phyloP scores from a whole-genome alignment of 805 yeast genomes.

The Nakazawaea anatomiae region DNA sequence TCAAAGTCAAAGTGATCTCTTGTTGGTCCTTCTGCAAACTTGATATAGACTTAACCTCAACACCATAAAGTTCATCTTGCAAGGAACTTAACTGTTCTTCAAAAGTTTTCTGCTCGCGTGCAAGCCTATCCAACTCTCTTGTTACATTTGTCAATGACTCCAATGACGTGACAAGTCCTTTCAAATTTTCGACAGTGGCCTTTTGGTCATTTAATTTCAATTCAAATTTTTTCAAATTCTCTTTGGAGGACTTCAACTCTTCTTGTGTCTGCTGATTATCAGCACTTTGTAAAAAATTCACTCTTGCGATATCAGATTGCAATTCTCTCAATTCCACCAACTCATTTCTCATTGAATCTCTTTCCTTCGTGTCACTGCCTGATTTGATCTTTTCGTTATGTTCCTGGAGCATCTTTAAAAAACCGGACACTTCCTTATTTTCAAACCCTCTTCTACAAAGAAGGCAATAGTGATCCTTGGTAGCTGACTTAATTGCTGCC shows the following conservation, averaged over 20 bases:
- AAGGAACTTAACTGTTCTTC: constrained; percentile 23
- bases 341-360: constrained; percentile 22
- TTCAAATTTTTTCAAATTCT: background rate
- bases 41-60: constrained; percentile 26
- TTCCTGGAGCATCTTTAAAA: constrained; percentile 18
- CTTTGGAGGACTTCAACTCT: background rate
- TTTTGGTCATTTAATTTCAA: constrained; percentile 28
- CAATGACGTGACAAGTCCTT: constrained; percentile 3
- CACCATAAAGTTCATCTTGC: constrained; percentile 26
- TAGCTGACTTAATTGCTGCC: constrained; percentile 62
- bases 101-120: constrained; percentile 1
- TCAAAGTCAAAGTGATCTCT: constrained; percentile 32
- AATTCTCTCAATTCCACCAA: constrained; percentile 22
- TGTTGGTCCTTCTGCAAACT: constrained; percentile 41
- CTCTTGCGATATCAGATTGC: constrained; percentile 20
- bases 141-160: background rate
- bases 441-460: constrained; percentile 69
- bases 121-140: constrained; percentile 1
- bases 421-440: constrained; percentile 18
- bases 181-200: constrained; percentile 27
- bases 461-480: constrained; percentile 52
- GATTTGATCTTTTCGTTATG: constrained; percentile 17
- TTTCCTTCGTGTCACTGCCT: constrained; percentile 14
- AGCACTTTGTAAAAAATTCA: constrained; percentile 9
- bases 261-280: background rate